These are phyloP conservation scores for Penicillium simplicissimum DNA, from an alignment of 495 filamentous ascomycete species.

Conservation along the genomic window DNA sequence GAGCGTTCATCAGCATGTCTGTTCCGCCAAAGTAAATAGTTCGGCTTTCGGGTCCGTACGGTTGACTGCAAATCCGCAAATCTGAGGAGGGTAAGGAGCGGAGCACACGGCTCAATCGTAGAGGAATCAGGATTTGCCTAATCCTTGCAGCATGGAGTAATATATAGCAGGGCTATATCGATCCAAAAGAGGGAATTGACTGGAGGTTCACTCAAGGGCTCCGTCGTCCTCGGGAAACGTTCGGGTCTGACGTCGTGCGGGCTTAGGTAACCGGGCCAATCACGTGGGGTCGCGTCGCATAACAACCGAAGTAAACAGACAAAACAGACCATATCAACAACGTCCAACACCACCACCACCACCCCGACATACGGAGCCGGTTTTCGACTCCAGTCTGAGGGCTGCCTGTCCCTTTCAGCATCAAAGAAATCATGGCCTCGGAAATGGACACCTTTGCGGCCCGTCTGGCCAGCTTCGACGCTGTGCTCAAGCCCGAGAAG, in stretches of 20 bases:
- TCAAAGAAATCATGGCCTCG: constrained; percentile 29
- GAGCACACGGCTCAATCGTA: constrained; percentile 30
- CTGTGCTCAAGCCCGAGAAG: constrained; percentile 56
- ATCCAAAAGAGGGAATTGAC: constrained; percentile 10
- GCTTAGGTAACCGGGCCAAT: constrained; percentile 24
- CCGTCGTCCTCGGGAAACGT: constrained; percentile 9
- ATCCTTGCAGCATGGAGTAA: constrained; percentile 31
- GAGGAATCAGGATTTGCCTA: constrained; percentile 23
- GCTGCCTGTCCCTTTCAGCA: constrained; percentile 7
- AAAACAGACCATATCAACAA: constrained; percentile 32
- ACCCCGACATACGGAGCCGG: constrained; percentile 11
- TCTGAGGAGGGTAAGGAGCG: constrained; percentile 26
- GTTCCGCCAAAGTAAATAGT: constrained; percentile 8
- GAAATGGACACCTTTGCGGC: constrained; percentile 65
- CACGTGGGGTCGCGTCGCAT: constrained; percentile 38
- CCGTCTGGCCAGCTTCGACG: constrained; percentile 75
- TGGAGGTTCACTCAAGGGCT: constrained; percentile 7
- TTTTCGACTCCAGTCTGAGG: constrained; percentile 5
- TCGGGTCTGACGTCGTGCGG: constrained; percentile 29
- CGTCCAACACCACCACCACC: constrained; percentile 16
- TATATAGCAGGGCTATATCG: constrained; percentile 16
- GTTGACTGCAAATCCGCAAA: constrained; percentile 37
- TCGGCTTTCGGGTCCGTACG: constrained; percentile 27
- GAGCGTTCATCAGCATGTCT: constrained; percentile 8
- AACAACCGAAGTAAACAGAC: constrained; percentile 41